phyloP scores from a whole-genome alignment of 495 filamentous ascomycete genomes.

The Penicillium bovifimosum region DNA sequence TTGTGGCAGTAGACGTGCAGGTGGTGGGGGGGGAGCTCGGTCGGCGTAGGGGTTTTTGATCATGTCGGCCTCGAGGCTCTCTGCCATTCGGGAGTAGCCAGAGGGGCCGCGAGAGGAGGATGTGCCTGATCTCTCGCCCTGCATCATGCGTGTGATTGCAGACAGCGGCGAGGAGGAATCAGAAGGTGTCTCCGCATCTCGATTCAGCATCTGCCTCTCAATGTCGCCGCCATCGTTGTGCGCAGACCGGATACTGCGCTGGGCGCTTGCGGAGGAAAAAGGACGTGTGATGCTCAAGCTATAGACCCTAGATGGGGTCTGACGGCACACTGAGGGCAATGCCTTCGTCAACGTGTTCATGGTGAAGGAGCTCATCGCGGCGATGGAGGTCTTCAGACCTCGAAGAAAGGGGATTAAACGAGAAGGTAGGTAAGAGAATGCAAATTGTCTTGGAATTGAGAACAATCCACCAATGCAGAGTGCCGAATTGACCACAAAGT shows the following conservation, averaged over 20 bases:
- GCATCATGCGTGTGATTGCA: slow-evolving; percentile 33
- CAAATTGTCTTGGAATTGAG: neutral
- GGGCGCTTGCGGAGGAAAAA: slow-evolving; percentile 25
- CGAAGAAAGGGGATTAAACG: neutral
- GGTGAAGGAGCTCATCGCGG: slow-evolving; percentile 37
- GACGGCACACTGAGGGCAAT: slow-evolving; percentile 32
- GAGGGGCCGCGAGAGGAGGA: slow-evolving; percentile 16
- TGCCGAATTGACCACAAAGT: neutral
- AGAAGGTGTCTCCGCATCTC: slow-evolving; percentile 9
- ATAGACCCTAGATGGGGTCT: slow-evolving; percentile 19
- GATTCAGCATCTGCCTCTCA: slow-evolving; percentile 31
- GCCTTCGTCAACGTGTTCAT: slow-evolving; percentile 30
- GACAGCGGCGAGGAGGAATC: slow-evolving; percentile 25
- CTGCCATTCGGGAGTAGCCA: slow-evolving; percentile 31
- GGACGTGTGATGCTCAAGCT: slow-evolving; percentile 17
- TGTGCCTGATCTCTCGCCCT: slow-evolving; percentile 14
- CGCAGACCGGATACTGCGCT: neutral
- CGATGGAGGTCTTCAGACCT: slow-evolving; percentile 6
- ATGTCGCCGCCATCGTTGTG: slow-evolving; percentile 19
- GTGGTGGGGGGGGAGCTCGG: slow-evolving; percentile 58
- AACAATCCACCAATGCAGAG: neutral
- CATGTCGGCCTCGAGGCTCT: slow-evolving; percentile 36
- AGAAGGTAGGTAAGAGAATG: neutral
- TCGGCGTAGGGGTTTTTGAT: slow-evolving; percentile 36
- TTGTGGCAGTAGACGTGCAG: slow-evolving; percentile 81